These are phyloP conservation scores for Tricladium varicosporioides DNA, from an alignment of 2,329 filamentous ascomycete genomes.

Conservation along the genomic window DNA sequence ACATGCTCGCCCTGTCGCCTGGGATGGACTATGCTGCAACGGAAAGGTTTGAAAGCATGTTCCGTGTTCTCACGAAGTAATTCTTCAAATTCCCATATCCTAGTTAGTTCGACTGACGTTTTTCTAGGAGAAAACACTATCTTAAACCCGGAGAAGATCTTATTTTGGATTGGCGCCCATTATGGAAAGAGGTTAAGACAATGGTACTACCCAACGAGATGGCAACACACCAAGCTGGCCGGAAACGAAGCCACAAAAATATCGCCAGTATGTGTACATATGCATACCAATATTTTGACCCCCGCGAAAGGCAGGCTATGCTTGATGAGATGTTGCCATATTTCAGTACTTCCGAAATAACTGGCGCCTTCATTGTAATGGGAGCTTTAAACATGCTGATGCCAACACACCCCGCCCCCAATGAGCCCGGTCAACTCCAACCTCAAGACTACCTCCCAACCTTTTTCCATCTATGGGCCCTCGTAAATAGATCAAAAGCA, in stretches of 20 bases:
- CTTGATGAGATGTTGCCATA: slow-evolving; percentile 78
- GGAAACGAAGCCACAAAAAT: slow-evolving; percentile 57
- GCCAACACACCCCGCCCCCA: slow-evolving; percentile 76
- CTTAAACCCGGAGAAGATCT: slow-evolving; percentile 87
- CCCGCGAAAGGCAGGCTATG: slow-evolving; percentile 77
- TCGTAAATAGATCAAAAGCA: slow-evolving; percentile 83
- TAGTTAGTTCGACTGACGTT: slow-evolving; percentile 28
- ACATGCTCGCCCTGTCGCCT: slow-evolving; percentile 86
- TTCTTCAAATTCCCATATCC: slow-evolving; percentile 33
- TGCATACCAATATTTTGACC: slow-evolving; percentile 89
- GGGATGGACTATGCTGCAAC: slow-evolving; percentile 79
- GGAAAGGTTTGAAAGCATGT: slow-evolving; percentile 95
- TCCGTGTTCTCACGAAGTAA: slow-evolving; percentile 91
- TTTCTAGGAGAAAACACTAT: slow-evolving; percentile 83
- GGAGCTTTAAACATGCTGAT: slow-evolving; percentile 84
- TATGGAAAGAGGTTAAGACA: slow-evolving; percentile 90
- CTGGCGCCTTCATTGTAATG: slow-evolving; percentile 90
- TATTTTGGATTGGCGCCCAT: slow-evolving; percentile 85
- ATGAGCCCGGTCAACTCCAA: slow-evolving; percentile 70
- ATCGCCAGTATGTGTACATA: slow-evolving; percentile 89
- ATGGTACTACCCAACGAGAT: slow-evolving; percentile 86
- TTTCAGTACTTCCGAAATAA: slow-evolving; percentile 90
- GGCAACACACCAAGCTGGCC: slow-evolving; percentile 58
- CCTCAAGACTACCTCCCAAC: slow-evolving; percentile 89
- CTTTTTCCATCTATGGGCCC: slow-evolving; percentile 94